Conservation (phyloP, 768 basidiomycete species). For the Gloeophyllum trabeum region DNA sequence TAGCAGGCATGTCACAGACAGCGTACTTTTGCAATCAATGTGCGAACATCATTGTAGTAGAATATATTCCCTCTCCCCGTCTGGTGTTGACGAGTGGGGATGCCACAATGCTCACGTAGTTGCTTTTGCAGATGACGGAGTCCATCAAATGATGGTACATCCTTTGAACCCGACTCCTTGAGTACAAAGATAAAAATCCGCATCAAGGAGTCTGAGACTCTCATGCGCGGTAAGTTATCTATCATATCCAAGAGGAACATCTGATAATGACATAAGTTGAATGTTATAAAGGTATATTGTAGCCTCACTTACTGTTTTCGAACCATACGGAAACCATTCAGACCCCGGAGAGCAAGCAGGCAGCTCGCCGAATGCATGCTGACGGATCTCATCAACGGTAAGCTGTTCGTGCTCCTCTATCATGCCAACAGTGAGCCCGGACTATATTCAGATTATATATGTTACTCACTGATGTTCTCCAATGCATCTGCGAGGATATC, state of each 20-base stretch:
- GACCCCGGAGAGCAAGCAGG: no score
- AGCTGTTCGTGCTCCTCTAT: no score
- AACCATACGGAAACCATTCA: background rate
- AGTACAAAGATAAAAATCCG: conserved; percentile 11
- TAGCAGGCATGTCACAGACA: background rate
- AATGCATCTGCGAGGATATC: no score
- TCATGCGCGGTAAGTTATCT: conserved; percentile 13
- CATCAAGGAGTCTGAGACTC: conserved; percentile 9
- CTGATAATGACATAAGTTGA: conserved; percentile 1
- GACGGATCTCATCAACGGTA: no score
- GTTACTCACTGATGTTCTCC: no score
- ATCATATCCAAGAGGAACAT: conserved; percentile 12
- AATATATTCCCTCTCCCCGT: background rate
- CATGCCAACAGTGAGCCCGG: no score
- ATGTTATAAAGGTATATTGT: background rate
- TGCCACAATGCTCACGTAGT: background rate
- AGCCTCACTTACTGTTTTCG: background rate
- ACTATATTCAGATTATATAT: no score
- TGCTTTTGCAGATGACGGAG: conserved; percentile 5
- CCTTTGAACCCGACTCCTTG: conserved; percentile 7
- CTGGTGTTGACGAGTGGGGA: background rate
- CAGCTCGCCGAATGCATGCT: no score
- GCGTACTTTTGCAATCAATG: background rate
- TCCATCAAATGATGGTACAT: conserved; percentile 11
- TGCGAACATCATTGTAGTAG: background rate